Evolutionary conservation across 805 yeast species (phyloP), one percentile per base, ranked within the genome.

Genomic region (Starmera amethionina): DNA sequence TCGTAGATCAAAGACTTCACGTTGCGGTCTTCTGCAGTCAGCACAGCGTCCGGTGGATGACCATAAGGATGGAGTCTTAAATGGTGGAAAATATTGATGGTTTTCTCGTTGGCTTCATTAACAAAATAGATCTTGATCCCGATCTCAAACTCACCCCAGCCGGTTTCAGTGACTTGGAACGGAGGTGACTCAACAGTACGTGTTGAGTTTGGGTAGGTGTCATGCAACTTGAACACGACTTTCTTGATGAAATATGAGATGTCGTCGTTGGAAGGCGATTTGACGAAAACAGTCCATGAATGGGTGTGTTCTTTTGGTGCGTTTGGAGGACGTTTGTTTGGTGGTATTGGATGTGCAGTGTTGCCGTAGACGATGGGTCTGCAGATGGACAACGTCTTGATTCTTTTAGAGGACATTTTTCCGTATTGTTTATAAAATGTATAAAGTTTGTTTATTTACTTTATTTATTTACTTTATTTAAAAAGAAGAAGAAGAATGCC

Each of bases 81-180:
- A 47, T 85, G 96, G 56, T 93, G 98, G 55, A 87, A 85, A 38
- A 93, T 67, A 34, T 79, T 82, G 36, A 93, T 64, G 59, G 83
- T 80, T 65, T 93, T 93, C 56, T 93, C 98, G 49, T 79, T 81
- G 13, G 94, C 81, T 28, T 85, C 95, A n/a, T 80, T 72, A 32
- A 79, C 80, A 59, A 93, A 93, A 58, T 80, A 89, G 14, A 93
- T 75, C 56, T 89, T 85, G 41, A 93, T 79, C 31, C 84, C 76
- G 45, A 93, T 82, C 55, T 93, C 99, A 61, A 93, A 93, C 60
- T 93, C 99, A 49, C 99, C 99, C 99, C 99, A 93, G 0, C 99
- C 99, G 0, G 97, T 85, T 55, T 93, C 99, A 2, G 95, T 83
- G 27, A 93, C 87, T 58, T 88, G 95, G 53, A 82, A 93, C 0